A percentile compares a stretch with the other conserved stretches of the same genome.
These are phyloP conservation scores for Microsporum canis DNA, from an alignment of 2,329 filamentous ascomycete genomes.

Conservation along the genomic window DNA sequence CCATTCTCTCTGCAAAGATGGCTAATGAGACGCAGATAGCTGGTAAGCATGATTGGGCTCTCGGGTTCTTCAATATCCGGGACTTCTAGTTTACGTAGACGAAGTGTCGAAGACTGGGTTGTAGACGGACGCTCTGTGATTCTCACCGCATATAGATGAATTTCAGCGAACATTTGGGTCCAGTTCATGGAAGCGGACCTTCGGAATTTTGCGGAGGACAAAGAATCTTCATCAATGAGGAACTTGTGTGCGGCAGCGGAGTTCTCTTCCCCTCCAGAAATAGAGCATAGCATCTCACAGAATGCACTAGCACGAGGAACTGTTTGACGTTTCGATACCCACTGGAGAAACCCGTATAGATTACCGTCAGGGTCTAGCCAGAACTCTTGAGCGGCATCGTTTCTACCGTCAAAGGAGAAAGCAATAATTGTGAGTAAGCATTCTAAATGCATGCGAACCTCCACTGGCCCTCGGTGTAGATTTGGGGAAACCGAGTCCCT, in stretches of 20 bases:
- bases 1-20: slow-evolving; percentile 68
- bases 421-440: slow-evolving; percentile 86
- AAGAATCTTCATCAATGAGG: slow-evolving; percentile 65
- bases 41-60: slow-evolving; percentile 91
- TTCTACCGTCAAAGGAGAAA: slow-evolving; percentile 75
- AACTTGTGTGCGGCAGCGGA: slow-evolving; percentile 81
- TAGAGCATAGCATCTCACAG: slow-evolving; percentile 86
- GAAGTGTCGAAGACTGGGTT: slow-evolving; percentile 44
- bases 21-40: slow-evolving; percentile 77
- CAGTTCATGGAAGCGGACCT: slow-evolving; percentile 80
- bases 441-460: slow-evolving; percentile 55
- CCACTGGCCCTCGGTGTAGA: slow-evolving; percentile 31
- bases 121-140: slow-evolving; percentile 59
- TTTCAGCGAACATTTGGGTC: slow-evolving; percentile 81
- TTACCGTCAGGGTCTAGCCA: slow-evolving; percentile 91
- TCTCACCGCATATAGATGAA: slow-evolving; percentile 70
- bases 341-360: slow-evolving; percentile 85
- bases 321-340: slow-evolving; percentile 89
- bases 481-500: slow-evolving; percentile 33
- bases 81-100: slow-evolving; percentile 49
- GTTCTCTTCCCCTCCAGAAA: slow-evolving; percentile 71
- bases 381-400: slow-evolving; percentile 75
- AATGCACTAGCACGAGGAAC: slow-evolving; percentile 94
- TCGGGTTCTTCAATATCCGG: slow-evolving; percentile 79
- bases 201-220: slow-evolving; percentile 64